Evolutionary conservation across 2,329 filamentous ascomycete species (phyloP).

Genomic region (Fusarium sacchari): DNA sequence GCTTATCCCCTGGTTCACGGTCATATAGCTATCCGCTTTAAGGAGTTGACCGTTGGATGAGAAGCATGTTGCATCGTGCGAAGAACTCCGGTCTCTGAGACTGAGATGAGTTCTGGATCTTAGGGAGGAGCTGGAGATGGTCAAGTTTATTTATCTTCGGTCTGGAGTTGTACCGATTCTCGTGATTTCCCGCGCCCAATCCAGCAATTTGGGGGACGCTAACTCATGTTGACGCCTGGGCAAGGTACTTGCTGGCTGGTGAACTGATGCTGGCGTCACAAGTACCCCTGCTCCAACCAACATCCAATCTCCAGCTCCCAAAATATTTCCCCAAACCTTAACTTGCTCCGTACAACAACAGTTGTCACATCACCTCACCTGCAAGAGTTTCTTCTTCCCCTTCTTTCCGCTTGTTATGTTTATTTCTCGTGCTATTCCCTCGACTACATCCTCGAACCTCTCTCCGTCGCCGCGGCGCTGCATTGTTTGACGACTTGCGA

Average conservation of each 20-base stretch:
- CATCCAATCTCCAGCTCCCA: conserved; percentile 36
- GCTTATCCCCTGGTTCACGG: conserved; percentile 20
- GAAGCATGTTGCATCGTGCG: not conserved
- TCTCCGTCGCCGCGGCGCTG: not conserved
- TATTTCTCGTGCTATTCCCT: conserved; percentile 14
- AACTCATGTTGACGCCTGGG: not conserved
- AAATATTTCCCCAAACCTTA: conserved; percentile 40
- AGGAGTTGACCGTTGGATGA: not conserved
- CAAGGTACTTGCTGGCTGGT: conserved; percentile 15
- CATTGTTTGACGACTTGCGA: conserved; percentile 5
- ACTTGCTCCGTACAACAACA: conserved; percentile 35
- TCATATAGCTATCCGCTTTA: not conserved
- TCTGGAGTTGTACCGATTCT: not conserved
- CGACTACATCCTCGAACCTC: not conserved
- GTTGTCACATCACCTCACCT: conserved; percentile 32
- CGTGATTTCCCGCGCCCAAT: not conserved
- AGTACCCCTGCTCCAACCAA: conserved; percentile 20
- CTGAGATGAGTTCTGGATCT: not conserved
- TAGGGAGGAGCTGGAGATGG: not conserved
- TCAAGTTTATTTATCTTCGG: not conserved
- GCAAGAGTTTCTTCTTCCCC: conserved; percentile 4
- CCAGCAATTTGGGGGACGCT: not conserved
- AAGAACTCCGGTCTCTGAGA: not conserved
- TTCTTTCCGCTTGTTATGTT: conserved; percentile 12
- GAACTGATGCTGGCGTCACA: conserved; percentile 11